Conservation (phyloP, 768 basidiomycete genomes). For the Lactarius hengduanensis region DNA sequence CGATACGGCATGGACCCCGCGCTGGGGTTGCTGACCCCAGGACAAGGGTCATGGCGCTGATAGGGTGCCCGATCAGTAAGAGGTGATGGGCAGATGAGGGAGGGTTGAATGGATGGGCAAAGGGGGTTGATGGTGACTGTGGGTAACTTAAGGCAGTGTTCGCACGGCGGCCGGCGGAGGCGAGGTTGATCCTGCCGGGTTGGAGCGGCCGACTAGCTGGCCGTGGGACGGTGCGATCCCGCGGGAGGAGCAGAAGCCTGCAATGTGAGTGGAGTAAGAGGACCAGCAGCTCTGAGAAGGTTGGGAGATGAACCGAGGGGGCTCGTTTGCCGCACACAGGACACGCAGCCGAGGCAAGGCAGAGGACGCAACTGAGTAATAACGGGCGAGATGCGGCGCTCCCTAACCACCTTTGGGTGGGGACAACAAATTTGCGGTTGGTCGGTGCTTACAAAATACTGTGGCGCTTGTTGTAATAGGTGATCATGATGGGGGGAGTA, state of each 20-base stretch:
- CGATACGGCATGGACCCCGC: background rate
- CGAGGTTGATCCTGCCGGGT: background rate
- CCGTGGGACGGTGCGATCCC: background rate
- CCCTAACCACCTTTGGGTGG: background rate
- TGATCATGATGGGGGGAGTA: background rate
- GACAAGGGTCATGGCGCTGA: background rate
- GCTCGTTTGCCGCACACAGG: background rate
- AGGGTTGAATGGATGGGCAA: background rate
- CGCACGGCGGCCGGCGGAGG: background rate
- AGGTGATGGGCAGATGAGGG: background rate
- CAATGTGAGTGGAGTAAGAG: background rate
- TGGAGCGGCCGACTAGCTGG: background rate
- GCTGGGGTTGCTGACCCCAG: background rate
- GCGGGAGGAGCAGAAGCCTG: background rate
- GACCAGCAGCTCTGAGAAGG: background rate
- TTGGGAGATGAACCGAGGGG: background rate
- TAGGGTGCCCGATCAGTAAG: background rate
- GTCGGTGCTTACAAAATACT: background rate
- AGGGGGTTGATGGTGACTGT: background rate
- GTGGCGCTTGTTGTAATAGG: background rate
- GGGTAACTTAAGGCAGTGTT: background rate
- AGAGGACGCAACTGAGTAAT: background rate
- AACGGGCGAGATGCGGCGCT: background rate
- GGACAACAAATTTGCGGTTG: background rate
- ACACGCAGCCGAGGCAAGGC: conserved; percentile 4